These are phyloP conservation scores for Trifolium repens DNA, from an alignment of 306 rosid species.

Conservation along the genomic window DNA sequence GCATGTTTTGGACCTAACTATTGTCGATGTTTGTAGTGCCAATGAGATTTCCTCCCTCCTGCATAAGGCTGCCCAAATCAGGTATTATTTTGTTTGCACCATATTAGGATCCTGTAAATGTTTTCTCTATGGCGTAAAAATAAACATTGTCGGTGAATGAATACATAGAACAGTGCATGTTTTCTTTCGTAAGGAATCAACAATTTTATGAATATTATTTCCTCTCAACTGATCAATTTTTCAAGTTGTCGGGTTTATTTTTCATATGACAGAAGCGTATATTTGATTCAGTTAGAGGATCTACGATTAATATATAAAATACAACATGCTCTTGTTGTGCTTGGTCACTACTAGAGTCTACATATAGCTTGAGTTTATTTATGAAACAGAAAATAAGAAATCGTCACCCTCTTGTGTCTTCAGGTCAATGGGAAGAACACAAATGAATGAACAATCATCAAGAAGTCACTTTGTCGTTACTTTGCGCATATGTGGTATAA, in stretches of 20 bases:
- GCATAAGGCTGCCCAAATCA: constrained; percentile 84
- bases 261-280: background rate
- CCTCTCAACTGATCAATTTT: background rate
- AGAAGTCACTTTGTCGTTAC: constrained; percentile 96
- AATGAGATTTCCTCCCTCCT: constrained; percentile 88
- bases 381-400: constrained; percentile 10
- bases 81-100: constrained; percentile 48
- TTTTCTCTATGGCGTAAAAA: background rate
- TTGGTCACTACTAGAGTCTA: constrained; percentile 21
- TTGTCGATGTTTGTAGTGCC: constrained; percentile 77
- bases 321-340: constrained; percentile 1
- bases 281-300: constrained; percentile 3
- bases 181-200: background rate
- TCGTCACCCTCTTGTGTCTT: constrained; percentile 27
- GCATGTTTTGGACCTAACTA: constrained; percentile 78
- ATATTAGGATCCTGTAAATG: constrained; percentile 20
- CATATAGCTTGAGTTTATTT: constrained; percentile 1
- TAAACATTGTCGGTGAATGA: constrained; percentile 19
- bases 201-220: constrained; percentile 27
- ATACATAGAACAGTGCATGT: constrained; percentile 9
- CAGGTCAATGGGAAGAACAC: constrained; percentile 97
- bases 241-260: constrained; percentile 5
- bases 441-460: constrained; percentile 96
- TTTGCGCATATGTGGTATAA: constrained; percentile 83
- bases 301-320: background rate